Conservation (phyloP, 164 flowering plant genomes). For the Hamamelis virginiana region DNA sequence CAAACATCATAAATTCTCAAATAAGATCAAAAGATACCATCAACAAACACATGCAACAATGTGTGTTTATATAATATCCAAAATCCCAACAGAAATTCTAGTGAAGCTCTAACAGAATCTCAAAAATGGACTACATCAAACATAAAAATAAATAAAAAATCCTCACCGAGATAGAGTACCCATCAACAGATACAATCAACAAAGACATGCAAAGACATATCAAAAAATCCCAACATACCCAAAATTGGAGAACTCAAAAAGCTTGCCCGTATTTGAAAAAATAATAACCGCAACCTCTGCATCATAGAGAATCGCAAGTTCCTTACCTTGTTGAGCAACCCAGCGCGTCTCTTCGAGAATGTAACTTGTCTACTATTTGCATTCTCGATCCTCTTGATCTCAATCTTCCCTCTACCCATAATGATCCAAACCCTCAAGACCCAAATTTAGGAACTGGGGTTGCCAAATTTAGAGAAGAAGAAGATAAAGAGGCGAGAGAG, state of each 20-base stretch:
- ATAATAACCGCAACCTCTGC: conserved; percentile 38
- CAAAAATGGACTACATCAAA: neutral
- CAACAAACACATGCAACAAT: neutral
- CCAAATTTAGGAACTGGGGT: conserved; percentile 25
- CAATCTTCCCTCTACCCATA: conserved; percentile 87
- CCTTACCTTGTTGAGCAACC: conserved; percentile 34
- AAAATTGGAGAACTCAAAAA: conserved; percentile 66
- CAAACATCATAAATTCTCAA: neutral
- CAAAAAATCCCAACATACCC: conserved; percentile 31
- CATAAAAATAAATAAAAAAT: conserved; percentile 10
- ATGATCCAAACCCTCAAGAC: conserved; percentile 11
- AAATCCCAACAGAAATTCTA: neutral
- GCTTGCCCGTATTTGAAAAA: conserved; percentile 78
- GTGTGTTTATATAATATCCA: too few species aligned
- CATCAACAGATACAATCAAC: neutral
- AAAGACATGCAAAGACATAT: neutral
- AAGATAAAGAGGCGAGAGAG: conserved; percentile 29
- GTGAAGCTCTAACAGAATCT: neutral
- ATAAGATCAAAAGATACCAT: neutral
- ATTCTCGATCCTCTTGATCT: conserved; percentile 83
- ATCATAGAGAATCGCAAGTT: conserved; percentile 13
- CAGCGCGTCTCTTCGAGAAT: conserved; percentile 75
- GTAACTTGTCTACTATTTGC: conserved; percentile 80
- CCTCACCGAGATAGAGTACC: neutral
- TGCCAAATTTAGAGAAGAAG: conserved; percentile 35